phyloP scores from a whole-genome alignment of 1,284 basidiomycete genomes.

The Xerocomus cyaneibrunnescens region DNA sequence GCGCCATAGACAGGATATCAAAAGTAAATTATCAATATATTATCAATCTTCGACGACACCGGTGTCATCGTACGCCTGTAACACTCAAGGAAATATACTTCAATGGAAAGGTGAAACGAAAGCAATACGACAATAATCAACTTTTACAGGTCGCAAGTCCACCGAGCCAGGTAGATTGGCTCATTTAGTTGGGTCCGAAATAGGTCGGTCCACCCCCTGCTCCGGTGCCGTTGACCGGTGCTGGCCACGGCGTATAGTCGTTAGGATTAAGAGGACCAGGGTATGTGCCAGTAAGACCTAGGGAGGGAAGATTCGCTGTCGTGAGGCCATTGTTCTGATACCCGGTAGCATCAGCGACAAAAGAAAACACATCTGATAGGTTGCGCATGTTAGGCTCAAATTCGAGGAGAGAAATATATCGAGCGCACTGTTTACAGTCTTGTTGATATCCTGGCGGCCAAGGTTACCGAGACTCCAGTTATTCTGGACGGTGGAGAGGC shows the following conservation, averaged over 20 bases:
- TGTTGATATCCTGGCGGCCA: constrained; percentile 58
- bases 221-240: constrained; percentile 37
- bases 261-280: constrained; percentile 37
- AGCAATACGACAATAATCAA: too few relatives aligned
- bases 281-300: constrained; percentile 31
- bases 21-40: too few relatives aligned
- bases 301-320: constrained; percentile 26
- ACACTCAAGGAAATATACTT: too few relatives aligned
- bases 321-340: constrained; percentile 37
- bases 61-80: too few relatives aligned
- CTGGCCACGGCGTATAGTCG: constrained; percentile 42
- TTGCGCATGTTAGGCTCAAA: not conserved
- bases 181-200: constrained; percentile 23
- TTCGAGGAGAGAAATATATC: not conserved
- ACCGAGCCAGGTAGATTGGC: not conserved
- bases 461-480: constrained; percentile 66
- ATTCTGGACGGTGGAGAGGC: constrained; percentile 57
- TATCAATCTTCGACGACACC: too few relatives aligned
- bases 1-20: too few relatives aligned
- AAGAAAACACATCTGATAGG: constrained; percentile 44
- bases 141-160: too few relatives aligned
- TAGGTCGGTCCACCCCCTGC: constrained; percentile 45
- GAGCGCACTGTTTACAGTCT: constrained; percentile 31
- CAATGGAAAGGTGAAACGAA: too few relatives aligned
- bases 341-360: constrained; percentile 42